phyloP scores from a whole-genome alignment of 2,329 filamentous ascomycete genomes.

The Phaeosphaeria sp. region DNA sequence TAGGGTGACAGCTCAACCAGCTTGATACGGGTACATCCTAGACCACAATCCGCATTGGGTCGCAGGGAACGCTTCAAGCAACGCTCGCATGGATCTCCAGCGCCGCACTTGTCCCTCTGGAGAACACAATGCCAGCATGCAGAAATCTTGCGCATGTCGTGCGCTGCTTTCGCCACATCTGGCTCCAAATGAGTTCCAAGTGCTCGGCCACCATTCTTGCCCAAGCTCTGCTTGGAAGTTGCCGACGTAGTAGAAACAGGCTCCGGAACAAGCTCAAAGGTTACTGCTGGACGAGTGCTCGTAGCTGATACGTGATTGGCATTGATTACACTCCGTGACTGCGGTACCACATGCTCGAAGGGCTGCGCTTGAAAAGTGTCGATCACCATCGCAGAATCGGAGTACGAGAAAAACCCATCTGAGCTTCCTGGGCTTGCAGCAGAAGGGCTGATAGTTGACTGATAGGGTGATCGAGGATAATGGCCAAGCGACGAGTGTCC shows the following conservation, averaged over 20 bases:
- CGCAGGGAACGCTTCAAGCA: constrained; percentile 49
- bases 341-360: constrained; percentile 8
- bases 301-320: constrained; percentile 11
- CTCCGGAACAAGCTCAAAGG: constrained; percentile 35
- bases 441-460: constrained; percentile 34
- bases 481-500: constrained; percentile 29
- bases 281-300: constrained; percentile 22
- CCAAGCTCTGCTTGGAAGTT: constrained; percentile 18
- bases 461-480: constrained; percentile 23
- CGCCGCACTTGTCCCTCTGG: constrained; percentile 55
- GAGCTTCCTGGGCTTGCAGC: constrained; percentile 38
- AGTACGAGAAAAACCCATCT: constrained; percentile 35
- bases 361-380: constrained; percentile 24
- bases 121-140: constrained; percentile 59
- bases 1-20: constrained; percentile 52
- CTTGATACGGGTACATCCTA: constrained; percentile 56
- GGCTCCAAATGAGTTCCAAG: constrained; percentile 48
- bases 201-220: constrained; percentile 46
- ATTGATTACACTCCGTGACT: constrained; percentile 9
- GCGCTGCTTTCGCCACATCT: constrained; percentile 50
- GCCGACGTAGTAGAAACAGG: constrained; percentile 28
- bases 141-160: constrained; percentile 54
- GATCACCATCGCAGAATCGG: constrained; percentile 30
- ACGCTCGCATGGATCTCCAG: constrained; percentile 48
- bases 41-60: constrained; percentile 49